Evolutionary conservation across 2,329 filamentous ascomycete genomes (phyloP).

Genomic region (Aspergillus sojae): DNA sequence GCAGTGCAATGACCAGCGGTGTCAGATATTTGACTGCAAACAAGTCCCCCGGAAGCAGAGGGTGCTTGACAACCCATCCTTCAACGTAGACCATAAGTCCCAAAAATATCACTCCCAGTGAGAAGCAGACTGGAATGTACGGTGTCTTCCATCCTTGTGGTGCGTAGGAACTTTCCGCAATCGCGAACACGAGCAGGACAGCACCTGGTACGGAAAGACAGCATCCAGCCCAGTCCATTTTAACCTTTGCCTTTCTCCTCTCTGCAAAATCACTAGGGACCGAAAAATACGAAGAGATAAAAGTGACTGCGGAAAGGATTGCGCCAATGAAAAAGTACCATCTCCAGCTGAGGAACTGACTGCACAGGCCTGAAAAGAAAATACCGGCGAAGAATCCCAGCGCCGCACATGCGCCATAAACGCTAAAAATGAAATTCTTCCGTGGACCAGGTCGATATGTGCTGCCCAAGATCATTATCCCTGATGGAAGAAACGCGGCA

Average conservation of each 20-base stretch:
- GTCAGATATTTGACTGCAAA: constrained; percentile 72
- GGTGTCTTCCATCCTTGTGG: constrained; percentile 71
- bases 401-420: constrained; percentile 58
- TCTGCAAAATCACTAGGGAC: constrained; percentile 49
- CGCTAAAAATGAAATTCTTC: constrained; percentile 68
- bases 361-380: constrained; percentile 64
- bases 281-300: constrained; percentile 47
- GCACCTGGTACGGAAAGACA: constrained; percentile 65
- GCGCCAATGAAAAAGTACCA: constrained; percentile 72
- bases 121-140: constrained; percentile 68
- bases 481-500: constrained; percentile 70
- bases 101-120: constrained; percentile 64
- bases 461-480: constrained; percentile 67
- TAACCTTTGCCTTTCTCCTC: constrained; percentile 37
- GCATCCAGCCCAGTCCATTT: constrained; percentile 72
- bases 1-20: constrained; percentile 61
- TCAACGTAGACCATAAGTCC: constrained; percentile 68
- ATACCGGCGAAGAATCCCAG: constrained; percentile 60
- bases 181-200: constrained; percentile 71
- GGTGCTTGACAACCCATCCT: constrained; percentile 68
- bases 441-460: constrained; percentile 68
- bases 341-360: constrained; percentile 58
- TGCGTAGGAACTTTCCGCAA: constrained; percentile 73
- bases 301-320: constrained; percentile 53
- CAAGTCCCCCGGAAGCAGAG: constrained; percentile 69